These are phyloP conservation scores for Dalbergia oliveri DNA, from an alignment of 306 rosid genomes.

Conservation along the genomic window DNA sequence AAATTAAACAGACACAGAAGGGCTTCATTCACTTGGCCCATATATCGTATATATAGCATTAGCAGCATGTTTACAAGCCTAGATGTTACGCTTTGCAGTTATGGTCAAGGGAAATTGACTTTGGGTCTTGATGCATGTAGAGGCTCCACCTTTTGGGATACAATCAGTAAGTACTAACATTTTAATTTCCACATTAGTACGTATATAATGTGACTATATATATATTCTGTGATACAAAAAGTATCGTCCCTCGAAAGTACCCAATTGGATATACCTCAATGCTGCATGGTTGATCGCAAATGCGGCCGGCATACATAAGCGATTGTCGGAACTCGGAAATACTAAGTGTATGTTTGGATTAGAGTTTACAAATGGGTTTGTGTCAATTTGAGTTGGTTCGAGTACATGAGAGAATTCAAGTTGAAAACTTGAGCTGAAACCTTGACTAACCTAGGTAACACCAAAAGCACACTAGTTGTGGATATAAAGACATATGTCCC, in stretches of 20 bases:
- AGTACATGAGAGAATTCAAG: background rate
- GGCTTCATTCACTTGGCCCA: background rate
- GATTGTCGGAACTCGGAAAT: too few species aligned
- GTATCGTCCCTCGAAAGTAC: too few species aligned
- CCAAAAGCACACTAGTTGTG: conserved; percentile 28
- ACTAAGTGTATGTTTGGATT: background rate
- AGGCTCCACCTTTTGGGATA: too few species aligned
- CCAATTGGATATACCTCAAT: too few species aligned
- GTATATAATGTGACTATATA: too few species aligned
- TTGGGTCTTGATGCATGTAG: background rate
- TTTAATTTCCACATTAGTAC: too few species aligned
- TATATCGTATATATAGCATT: background rate
- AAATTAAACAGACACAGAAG: background rate
- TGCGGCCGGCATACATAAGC: too few species aligned
- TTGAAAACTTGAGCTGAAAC: conserved; percentile 46
- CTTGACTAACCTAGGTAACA: conserved; percentile 42
- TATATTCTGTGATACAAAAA: too few species aligned
- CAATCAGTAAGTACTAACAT: too few species aligned
- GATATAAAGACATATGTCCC: background rate
- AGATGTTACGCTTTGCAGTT: background rate
- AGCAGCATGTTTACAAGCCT: background rate
- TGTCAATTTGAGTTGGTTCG: too few species aligned
- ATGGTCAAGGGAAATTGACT: background rate
- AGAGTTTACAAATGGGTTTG: too few species aligned
- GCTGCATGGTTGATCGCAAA: too few species aligned